Percentiles rank a stretch among this genome's conserved stretches.
Conservation (phyloP, 129 eudicot species). For the Escallonia herrerae region DNA sequence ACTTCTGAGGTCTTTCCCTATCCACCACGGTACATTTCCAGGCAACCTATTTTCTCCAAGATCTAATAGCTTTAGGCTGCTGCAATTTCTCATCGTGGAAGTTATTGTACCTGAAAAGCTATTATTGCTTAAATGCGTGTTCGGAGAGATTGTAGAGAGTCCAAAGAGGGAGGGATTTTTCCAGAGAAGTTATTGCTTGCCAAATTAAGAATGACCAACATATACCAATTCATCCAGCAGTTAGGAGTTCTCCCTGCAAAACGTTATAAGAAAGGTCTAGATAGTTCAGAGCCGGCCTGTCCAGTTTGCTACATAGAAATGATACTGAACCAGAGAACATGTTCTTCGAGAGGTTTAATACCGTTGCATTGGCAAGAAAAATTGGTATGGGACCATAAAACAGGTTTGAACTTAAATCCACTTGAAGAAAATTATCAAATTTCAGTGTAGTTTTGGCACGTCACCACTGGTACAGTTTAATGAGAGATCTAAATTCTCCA, state of each 20-base stretch:
- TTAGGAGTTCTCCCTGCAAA: conserved; percentile 17
- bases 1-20: conserved; percentile 9
- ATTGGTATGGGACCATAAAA: conserved; percentile 11
- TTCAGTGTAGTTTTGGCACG: conserved; percentile 11
- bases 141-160: conserved; percentile 1
- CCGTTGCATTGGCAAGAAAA: not conserved
- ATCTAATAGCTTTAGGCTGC: conserved; percentile 16
- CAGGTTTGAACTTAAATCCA: conserved; percentile 23
- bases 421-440: not conserved
- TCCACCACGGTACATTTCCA: conserved; percentile 26
- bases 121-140: conserved; percentile 8
- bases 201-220: conserved; percentile 12
- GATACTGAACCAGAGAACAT: conserved; percentile 24
- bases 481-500: conserved; percentile 8
- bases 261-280: conserved; percentile 28
- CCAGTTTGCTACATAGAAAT: conserved; percentile 13
- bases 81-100: conserved; percentile 16
- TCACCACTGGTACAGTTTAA: conserved; percentile 15
- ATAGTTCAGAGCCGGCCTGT: not conserved
- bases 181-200: conserved; percentile 21
- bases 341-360: conserved; percentile 27
- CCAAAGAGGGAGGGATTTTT: conserved; percentile 23
- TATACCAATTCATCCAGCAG: conserved; percentile 9
- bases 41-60: conserved; percentile 15
- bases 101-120: conserved; percentile 25